These are phyloP conservation scores for Monosporascus sp. DNA, from an alignment of 2,329 filamentous ascomycete species.

Conservation along the genomic window DNA sequence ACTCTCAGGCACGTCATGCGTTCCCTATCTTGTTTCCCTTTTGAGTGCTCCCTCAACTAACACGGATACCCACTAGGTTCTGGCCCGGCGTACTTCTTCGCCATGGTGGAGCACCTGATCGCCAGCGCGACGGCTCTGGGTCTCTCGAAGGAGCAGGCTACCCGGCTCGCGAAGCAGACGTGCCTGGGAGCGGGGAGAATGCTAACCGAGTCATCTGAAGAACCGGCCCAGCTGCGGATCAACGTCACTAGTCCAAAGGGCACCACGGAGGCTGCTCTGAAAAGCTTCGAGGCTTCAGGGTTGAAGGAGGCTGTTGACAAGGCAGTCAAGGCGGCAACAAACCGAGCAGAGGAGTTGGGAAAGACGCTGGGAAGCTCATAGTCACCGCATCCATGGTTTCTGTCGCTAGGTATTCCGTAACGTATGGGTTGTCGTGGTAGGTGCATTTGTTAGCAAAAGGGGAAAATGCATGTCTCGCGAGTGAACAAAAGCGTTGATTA, in stretches of 20 bases:
- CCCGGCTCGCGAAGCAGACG: slow-evolving; percentile 43
- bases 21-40: not conserved
- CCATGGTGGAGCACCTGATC: slow-evolving; percentile 46
- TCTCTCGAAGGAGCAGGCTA: slow-evolving; percentile 42
- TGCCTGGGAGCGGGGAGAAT: slow-evolving; percentile 47
- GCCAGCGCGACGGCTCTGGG: slow-evolving; percentile 38
- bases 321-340: slow-evolving; percentile 40
- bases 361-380: slow-evolving; percentile 24
- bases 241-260: slow-evolving; percentile 50
- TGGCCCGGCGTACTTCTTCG: slow-evolving; percentile 48
- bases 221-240: slow-evolving; percentile 40
- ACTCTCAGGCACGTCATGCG: slow-evolving; percentile 35
- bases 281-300: slow-evolving; percentile 40
- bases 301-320: slow-evolving; percentile 38
- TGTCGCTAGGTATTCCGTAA: not conserved
- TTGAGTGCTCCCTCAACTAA: too few relatives aligned
- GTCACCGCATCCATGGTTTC: not conserved
- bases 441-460: too few relatives aligned
- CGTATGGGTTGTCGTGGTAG: too few relatives aligned
- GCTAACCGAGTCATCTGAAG: slow-evolving; percentile 40
- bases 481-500: too few relatives aligned
- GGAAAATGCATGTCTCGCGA: too few relatives aligned
- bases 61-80: slow-evolving; percentile 29
- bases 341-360: slow-evolving; percentile 38
- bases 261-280: slow-evolving; percentile 43